Evolutionary conservation across 768 basidiomycete species (phyloP).

Genomic region (Macrolepiota dolichaula): DNA sequence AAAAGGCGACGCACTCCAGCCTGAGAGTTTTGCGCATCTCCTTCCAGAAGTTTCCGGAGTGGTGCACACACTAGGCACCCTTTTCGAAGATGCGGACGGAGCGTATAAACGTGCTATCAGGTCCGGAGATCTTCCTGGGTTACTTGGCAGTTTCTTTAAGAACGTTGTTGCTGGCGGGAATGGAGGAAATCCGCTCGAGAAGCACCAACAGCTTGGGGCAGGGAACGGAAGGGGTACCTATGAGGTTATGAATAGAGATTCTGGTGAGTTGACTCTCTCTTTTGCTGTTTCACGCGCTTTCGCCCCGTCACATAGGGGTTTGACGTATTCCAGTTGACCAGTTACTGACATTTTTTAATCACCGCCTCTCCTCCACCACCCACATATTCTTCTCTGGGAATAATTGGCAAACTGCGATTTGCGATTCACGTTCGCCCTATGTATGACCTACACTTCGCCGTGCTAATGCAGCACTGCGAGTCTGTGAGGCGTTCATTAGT

Average conservation of each 20-base stretch:
- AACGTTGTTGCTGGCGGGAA: conserved; percentile 29
- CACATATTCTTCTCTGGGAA: background rate
- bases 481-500: conserved; percentile 72
- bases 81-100: conserved; percentile 62
- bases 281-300: background rate
- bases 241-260: conserved; percentile 82
- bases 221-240: conserved; percentile 47
- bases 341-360: conserved; percentile 11
- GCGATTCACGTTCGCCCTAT: background rate
- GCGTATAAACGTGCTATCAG: conserved; percentile 76
- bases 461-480: conserved; percentile 52
- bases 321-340: conserved; percentile 8
- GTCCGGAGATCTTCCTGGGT: conserved; percentile 50
- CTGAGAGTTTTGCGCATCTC: conserved; percentile 66
- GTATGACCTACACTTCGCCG: background rate
- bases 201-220: conserved; percentile 20
- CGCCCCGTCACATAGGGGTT: background rate
- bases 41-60: conserved; percentile 70
- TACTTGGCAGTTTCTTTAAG: conserved; percentile 42
- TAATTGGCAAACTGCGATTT: background rate
- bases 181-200: conserved; percentile 60
- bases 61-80: conserved; percentile 90
- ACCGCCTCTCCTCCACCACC: background rate
- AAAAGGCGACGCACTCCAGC: conserved; percentile 76
- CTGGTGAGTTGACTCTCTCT: conserved; percentile 57